Percentiles rank a stretch among this genome's conserved stretches.
Conservation (phyloP, 2,329 filamentous ascomycete species). For the Colletotrichum somersetense region DNA sequence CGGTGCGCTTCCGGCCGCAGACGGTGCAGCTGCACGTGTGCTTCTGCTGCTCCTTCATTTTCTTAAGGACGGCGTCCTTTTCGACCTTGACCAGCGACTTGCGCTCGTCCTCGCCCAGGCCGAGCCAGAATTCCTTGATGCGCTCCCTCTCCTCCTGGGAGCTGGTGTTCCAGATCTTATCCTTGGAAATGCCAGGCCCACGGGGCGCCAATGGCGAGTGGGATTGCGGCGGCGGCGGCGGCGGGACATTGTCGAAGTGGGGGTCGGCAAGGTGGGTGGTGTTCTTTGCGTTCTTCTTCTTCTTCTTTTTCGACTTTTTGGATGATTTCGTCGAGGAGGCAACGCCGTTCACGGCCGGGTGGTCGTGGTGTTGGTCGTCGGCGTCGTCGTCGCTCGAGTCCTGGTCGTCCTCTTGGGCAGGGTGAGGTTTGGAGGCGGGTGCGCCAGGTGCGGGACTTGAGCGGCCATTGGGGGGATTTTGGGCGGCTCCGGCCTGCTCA, state of each 20-base stretch:
- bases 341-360: constrained; percentile 52
- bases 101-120: constrained; percentile 91
- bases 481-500: constrained; percentile 45
- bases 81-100: constrained; percentile 97
- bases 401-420: constrained; percentile 62
- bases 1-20: constrained; percentile 93
- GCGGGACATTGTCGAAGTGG: constrained; percentile 50
- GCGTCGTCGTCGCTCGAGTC: constrained; percentile 70
- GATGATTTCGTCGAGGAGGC: constrained; percentile 54
- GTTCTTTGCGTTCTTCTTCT: constrained; percentile 65
- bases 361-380: constrained; percentile 54
- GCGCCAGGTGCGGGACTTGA: constrained; percentile 51
- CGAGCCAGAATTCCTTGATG: constrained; percentile 98
- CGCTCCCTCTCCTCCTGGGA: constrained; percentile 94
- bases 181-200: constrained; percentile 69
- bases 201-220: constrained; percentile 50
- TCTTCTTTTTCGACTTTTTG: constrained; percentile 78
- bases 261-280: constrained; percentile 41
- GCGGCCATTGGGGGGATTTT: constrained; percentile 55
- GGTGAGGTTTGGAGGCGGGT: constrained; percentile 46
- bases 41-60: constrained; percentile 99
- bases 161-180: constrained; percentile 98
- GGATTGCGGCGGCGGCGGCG: constrained; percentile 27
- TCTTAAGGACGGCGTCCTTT: constrained; percentile 96
- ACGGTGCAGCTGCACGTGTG: constrained; percentile 99